phyloP scores from a whole-genome alignment of 768 basidiomycete genomes.

The Pleurotus ostreatus region DNA sequence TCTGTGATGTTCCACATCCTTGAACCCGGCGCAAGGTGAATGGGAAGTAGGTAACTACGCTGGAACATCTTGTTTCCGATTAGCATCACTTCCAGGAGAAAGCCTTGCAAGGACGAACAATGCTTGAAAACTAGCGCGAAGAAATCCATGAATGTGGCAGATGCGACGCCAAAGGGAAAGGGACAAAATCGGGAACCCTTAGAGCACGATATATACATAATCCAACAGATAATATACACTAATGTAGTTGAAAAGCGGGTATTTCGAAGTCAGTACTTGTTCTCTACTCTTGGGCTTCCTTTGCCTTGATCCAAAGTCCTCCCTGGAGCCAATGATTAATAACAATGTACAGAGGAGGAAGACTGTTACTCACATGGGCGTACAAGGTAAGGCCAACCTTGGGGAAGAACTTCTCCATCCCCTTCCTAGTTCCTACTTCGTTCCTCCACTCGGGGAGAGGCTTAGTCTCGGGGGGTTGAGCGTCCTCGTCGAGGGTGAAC shows the following conservation, averaged over 20 bases:
- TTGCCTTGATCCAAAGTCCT: slow-evolving; percentile 51
- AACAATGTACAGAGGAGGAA: not conserved
- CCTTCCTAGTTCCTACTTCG: slow-evolving; percentile 38
- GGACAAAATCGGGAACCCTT: not conserved
- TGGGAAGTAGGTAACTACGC: no score
- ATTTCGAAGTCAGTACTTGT: not conserved
- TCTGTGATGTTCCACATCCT: no score
- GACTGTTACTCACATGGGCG: slow-evolving; percentile 29
- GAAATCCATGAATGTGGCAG: not conserved
- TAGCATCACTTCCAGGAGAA: no score
- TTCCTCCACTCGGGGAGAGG: slow-evolving; percentile 46
- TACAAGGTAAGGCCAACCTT: slow-evolving; percentile 57
- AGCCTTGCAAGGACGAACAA: no score
- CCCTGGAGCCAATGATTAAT: slow-evolving; percentile 27
- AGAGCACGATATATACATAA: not conserved
- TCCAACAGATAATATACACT: not conserved
- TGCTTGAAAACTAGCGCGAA: no score
- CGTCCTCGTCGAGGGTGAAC: slow-evolving; percentile 41
- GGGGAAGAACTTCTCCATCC: slow-evolving; percentile 45
- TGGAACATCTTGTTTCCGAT: no score
- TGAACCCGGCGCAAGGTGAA: no score
- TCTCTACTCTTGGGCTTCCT: slow-evolving; percentile 22
- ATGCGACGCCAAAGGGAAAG: not conserved
- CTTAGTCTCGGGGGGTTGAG: slow-evolving; percentile 39
- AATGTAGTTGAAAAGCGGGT: not conserved